Evolutionary conservation across 106 monocot species (phyloP), one percentile per base, ranked within the genome.

Genomic region (Dendrobium officinale): DNA sequence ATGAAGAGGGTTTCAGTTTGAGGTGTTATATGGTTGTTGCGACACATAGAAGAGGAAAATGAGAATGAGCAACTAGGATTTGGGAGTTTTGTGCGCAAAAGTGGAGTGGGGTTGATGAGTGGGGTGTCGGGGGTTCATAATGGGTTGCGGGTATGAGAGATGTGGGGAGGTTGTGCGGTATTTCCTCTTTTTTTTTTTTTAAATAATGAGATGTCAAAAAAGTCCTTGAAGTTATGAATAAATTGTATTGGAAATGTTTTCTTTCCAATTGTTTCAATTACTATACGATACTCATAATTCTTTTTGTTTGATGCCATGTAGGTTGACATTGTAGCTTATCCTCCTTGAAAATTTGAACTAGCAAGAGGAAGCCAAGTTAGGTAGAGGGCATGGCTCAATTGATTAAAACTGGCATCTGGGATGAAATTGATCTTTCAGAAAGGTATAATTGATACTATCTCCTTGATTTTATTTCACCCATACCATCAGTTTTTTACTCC

Each of bases 361-460:
- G 74, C 45, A 76, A 75, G 10, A 20, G 24, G 76, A 76, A 26
- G 48, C 42, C 5, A 74, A 72, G 74, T 44, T 20, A 22, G 74
- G 20, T 4, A 37, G 17, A 42, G 74, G 74, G n/a, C n/a, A 76
- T 76, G 48, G 13, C 76, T 76, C 26, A 76, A 47, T 27, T 49
- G 27, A 1, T 6, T 49, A 76, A 9, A 49, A 24, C 49, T 49
- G n/a, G 24, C 24, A 47, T 76, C 47, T 76, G 47, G 76, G 42
- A 49, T 42, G 27, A 76, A 49, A 76, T 76, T 76, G 76, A 76
- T 43, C 49, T 76, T 26, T 47, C 76, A 15, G 76, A 76, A 76
- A 76, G 76, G 76, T 76, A 76, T 42, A 70, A 26, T 4, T 31
- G 3, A 3, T 27, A 11, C 27, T 37, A 37, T 15, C 27, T 37